Base-by-base conservation (phyloP, 148 eudicot species). In the Vaccinium myrtillus region DNA sequence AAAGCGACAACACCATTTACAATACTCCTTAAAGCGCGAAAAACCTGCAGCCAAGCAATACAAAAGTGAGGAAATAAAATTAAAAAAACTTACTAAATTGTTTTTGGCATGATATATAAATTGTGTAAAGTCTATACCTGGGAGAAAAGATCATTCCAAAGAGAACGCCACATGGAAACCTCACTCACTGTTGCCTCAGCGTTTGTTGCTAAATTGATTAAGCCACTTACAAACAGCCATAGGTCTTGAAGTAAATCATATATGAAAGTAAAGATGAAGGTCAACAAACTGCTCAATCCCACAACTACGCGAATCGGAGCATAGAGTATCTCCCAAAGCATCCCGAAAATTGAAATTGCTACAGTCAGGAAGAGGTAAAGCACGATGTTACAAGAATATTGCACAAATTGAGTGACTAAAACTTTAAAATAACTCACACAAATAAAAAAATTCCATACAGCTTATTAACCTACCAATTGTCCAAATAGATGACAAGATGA, bases 141-240 rank as follows among this genome's bases (percentile, higher is more conserved):
- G 55, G 97, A 94, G 87, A 95, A 95, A 80, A 97, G 90, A 87
- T 97, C 99, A 80, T 91, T 92, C 97, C 98, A 97, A 75, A 97
- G 93, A 61, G 98, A 87, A 82, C 95, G 96, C 98, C 98, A 94
- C 84, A 93, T 75, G 32, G 99, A 94, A 88, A 90, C 92, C 89
- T 94, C 95, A 59, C 86, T 90, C 58, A 93, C 95, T 78, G 98
- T 93, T 56, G 95, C 86, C 90, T 94, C 92, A 48, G 98, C 90
- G 79, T 82, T 86, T 81, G 96, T 94, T 67, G 94, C 90, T 75
- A 97, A 84, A 69, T 85, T 85, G 81, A 91, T 83, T 81, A 93
- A 46, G 87, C 94, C 84, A 84, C 93, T 89, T 51, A 87, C 54
- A 79, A 91, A 87, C 32, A 88, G 81, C 92, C 93, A 93, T 36